Evolutionary conservation across 176 grass and related monocot species (phyloP), one percentile per base, ranked within the genome.

Genomic region (Musa troglodytarum): DNA sequence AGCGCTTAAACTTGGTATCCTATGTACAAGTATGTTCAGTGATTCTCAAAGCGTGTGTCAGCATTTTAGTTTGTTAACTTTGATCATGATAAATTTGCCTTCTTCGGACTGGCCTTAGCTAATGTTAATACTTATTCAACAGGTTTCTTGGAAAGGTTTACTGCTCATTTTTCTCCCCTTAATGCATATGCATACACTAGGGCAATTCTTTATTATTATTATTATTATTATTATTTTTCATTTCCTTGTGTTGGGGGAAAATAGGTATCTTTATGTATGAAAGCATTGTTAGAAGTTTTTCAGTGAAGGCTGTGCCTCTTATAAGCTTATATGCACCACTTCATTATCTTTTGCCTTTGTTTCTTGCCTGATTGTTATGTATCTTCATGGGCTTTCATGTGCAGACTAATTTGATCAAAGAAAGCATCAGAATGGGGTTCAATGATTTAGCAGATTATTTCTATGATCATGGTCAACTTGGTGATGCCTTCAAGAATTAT

Each of bases 391-490:
- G 34, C 3, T 43, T 43, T 43, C 34, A 15, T 43, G 34, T 89
- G 75, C 87, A 96, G 93, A 92, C 93, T 2, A 90, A 96, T 72
- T 69, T 92, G 34, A 96, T 96, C 73, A 92, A 96, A 69, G 93
- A 96, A 80, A 96, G 93, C 85, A 96, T 96, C 70, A 88, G 93
- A 79, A 96, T 92, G 93, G 93, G 93, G 53, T 92, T 90, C 77
- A 96, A 90, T 51, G 93, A 96, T 67, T 86, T 89, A 17, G 93
- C 89, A 51, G 93, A 96, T 74, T 96, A 92, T 83, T 90, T 84
- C 79, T 96, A 96, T 65, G 80, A 76, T 72, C 93, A 88, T 71
- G 93, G 93, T 11, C 79, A 84, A 53, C 89, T 96, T 73, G 82
- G 86, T 1, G 93, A 96, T 49, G 87, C 93, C 49, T 96, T 96